A percentile compares a stretch with the other conserved stretches of the same genome.
Evolutionary conservation across 306 rosid genomes (phyloP).

Genomic region (Ziziphus jujuba): DNA sequence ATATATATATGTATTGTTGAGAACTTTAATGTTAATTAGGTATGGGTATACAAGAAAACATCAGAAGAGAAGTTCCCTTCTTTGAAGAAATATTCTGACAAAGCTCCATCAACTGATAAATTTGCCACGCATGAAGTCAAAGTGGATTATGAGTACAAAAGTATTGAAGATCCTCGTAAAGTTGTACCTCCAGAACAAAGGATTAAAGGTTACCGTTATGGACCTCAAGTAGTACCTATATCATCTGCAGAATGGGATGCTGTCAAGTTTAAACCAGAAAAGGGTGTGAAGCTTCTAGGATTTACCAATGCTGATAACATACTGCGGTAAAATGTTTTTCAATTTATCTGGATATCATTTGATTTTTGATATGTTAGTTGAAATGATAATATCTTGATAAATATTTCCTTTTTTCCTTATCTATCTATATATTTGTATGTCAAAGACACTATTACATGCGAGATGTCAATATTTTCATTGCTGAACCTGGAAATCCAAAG

Average conservation of each 20-base stretch:
- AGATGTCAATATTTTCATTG: constrained; percentile 69
- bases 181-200: constrained; percentile 86
- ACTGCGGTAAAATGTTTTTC: constrained; percentile 47
- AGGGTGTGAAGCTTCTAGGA: constrained; percentile 86
- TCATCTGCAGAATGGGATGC: constrained; percentile 84
- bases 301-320: constrained; percentile 73
- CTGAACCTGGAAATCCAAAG: constrained; percentile 67
- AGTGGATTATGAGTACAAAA: constrained; percentile 74
- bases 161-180: constrained; percentile 50
- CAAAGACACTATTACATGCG: constrained; percentile 82
- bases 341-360: constrained; percentile 18
- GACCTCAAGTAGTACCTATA: constrained; percentile 93
- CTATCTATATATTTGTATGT: constrained; percentile 9
- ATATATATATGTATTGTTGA: constrained; percentile 21
- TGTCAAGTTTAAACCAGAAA: constrained; percentile 87
- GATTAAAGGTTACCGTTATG: constrained; percentile 89
- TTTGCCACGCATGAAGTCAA: constrained; percentile 84
- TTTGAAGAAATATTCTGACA: constrained; percentile 87
- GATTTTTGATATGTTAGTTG: constrained; percentile 7
- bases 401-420: constrained; percentile 25
- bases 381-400: constrained; percentile 13
- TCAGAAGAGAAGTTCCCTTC: constrained; percentile 87
- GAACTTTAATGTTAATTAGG: constrained; percentile 46
- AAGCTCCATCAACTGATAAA: constrained; percentile 72
- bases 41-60: constrained; percentile 92